Conservation (phyloP, 192 early-diverging fungal genomes). For the Coemansia sp. region DNA sequence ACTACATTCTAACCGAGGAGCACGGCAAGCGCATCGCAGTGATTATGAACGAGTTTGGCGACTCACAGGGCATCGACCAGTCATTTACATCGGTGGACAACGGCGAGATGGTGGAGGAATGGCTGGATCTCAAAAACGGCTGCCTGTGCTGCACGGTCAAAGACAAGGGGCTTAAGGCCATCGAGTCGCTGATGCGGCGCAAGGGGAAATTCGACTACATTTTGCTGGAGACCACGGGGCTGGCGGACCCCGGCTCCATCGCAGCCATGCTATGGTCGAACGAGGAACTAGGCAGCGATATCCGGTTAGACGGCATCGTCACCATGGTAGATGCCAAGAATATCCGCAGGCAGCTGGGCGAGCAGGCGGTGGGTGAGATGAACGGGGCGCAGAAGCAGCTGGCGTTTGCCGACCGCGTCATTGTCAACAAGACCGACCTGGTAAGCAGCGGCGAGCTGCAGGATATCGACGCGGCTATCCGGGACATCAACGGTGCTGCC, state of each 20-base stretch:
- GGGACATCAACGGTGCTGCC: slow-evolving; percentile 40
- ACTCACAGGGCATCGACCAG: slow-evolving; percentile 93
- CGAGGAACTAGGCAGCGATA: slow-evolving; percentile 83
- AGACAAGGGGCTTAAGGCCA: slow-evolving; percentile 90
- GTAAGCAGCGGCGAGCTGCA: slow-evolving; percentile 49
- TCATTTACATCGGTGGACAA: slow-evolving; percentile 72
- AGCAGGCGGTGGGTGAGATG: slow-evolving; percentile 56
- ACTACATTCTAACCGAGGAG: slow-evolving; percentile 74
- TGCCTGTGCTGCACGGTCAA: slow-evolving; percentile 98
- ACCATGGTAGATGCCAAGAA: slow-evolving; percentile 83
- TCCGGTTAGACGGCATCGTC: slow-evolving; percentile 88
- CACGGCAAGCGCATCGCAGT: slow-evolving; percentile 97
- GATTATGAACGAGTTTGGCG: slow-evolving; percentile 99
- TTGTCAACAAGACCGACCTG: slow-evolving; percentile 86
- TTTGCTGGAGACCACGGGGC: slow-evolving; percentile 89
- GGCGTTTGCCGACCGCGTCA: slow-evolving; percentile 83
- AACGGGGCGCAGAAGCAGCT: slow-evolving; percentile 74
- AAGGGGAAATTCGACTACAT: slow-evolving; percentile 95
- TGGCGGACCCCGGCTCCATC: slow-evolving; percentile 76
- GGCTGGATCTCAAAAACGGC: slow-evolving; percentile 96
- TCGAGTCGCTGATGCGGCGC: slow-evolving; percentile 90
- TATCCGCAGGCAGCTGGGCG: slow-evolving; percentile 50
- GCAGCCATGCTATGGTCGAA: slow-evolving; percentile 97
- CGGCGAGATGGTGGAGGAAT: slow-evolving; percentile 88
- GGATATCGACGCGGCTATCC: slow-evolving; percentile 42